Conservation (phyloP, 1,284 basidiomycete genomes). For the Malassezia slooffiae region DNA sequence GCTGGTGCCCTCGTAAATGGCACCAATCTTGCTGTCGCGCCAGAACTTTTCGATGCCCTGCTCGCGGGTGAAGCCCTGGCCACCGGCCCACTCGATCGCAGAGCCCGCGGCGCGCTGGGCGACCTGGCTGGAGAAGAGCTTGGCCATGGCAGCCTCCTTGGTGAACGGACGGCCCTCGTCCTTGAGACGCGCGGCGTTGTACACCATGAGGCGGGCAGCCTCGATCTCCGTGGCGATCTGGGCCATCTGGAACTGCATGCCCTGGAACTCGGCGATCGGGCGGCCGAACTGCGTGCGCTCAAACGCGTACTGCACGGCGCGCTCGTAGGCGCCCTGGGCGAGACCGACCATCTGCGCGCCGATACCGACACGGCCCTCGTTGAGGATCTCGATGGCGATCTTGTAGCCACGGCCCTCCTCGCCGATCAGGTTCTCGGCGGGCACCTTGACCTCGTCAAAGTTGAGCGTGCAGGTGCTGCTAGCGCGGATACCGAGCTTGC, state of each 20-base stretch:
- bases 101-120: slow-evolving; percentile 75
- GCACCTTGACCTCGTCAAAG: slow-evolving; percentile 89
- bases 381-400: slow-evolving; percentile 86
- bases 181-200: slow-evolving; percentile 87
- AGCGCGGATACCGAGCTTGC: slow-evolving; percentile 91
- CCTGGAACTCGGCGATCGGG: slow-evolving; percentile 72
- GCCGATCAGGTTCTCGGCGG: slow-evolving; percentile 84
- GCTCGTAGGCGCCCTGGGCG: slow-evolving; percentile 91
- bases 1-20: slow-evolving; percentile 81
- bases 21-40: slow-evolving; percentile 66
- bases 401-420: slow-evolving; percentile 92
- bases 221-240: slow-evolving; percentile 74
- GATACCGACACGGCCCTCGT: slow-evolving; percentile 94
- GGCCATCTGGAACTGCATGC: slow-evolving; percentile 90
- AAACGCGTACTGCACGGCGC: slow-evolving; percentile 82
- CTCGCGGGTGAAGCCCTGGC: slow-evolving; percentile 71
- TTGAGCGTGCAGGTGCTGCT: slow-evolving; percentile 93
- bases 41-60: slow-evolving; percentile 75
- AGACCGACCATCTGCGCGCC: slow-evolving; percentile 74
- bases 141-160: slow-evolving; percentile 90
- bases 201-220: slow-evolving; percentile 80
- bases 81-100: slow-evolving; percentile 95
- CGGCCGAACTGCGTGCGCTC: slow-evolving; percentile 89
- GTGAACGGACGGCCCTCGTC: slow-evolving; percentile 86
- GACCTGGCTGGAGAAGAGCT: slow-evolving; percentile 71